Evolutionary conservation across 2,329 filamentous ascomycete genomes (phyloP), one percentile per base, ranked within the genome.

Genomic region (Aspergillus sp.): DNA sequence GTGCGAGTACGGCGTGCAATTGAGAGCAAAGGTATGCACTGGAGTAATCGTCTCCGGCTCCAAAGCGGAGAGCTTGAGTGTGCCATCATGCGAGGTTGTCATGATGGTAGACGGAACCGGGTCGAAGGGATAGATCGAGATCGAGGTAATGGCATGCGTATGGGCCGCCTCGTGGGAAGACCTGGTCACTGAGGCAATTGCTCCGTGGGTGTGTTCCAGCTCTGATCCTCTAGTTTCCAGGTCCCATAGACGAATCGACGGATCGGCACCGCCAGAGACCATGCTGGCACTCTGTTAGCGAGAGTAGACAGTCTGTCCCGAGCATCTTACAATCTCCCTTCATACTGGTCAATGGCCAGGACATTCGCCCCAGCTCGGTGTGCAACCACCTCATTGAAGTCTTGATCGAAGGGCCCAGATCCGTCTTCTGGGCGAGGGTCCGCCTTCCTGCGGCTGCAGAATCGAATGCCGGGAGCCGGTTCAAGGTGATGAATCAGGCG

Each of bases 181-280:
- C 44, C 52, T 60, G 36, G 48, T 51, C 31, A 62, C 45, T 29
- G 64, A 65, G 30, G 66, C 70, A 13, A 71, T 55, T 2, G 82
- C 74, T 5, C 62, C 43, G 29, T 64, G 52, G n/a, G 68, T 47
- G 72, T 79, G 12, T 55, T 69, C 49, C 68, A 69, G 22, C 56
- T 57, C 39, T 40, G 55, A 41, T 60, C 64, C 55, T 44, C 67
- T 65, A 30, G 71, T 64, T 49, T 93, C 82, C 5, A 95, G 72
- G 59, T 95, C 80, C 88, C 88, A 95, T 28, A 95, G 63, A 44
- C 79, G 82, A 50, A 95, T 76, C 1, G 82, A 82, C 7, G 82
- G 84, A 52, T 94, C 86, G 4, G 84, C 80, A 17, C 88, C 86
- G 3, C 85, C 89, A 1, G 88, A 93, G 2, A 94, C 61, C 41